These are phyloP conservation scores for Serendipita sp. DNA, from an alignment of 1,284 basidiomycete genomes.

Conservation along the genomic window DNA sequence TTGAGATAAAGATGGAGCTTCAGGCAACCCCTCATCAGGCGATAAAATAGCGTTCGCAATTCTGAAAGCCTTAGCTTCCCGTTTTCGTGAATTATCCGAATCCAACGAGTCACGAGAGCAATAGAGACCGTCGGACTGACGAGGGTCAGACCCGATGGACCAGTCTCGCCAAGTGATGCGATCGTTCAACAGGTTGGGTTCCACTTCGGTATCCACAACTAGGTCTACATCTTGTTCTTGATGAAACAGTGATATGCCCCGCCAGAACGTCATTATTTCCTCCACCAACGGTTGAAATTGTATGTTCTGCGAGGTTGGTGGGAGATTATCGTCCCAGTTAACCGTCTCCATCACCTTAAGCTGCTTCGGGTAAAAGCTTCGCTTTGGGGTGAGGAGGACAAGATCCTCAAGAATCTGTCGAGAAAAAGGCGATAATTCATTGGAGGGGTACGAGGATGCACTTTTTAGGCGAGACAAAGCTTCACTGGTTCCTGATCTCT, in stretches of 20 bases:
- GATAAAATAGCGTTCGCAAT: neutral
- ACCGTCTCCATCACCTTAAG: constrained; percentile 27
- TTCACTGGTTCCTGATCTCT: constrained; percentile 31
- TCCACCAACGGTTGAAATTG: constrained; percentile 18
- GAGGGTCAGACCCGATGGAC: neutral
- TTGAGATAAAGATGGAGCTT: neutral
- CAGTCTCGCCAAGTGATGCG: neutral
- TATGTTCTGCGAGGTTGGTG: constrained; percentile 22
- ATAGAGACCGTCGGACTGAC: neutral
- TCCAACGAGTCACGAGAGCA: neutral
- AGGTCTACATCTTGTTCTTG: neutral
- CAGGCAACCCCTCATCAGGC: neutral
- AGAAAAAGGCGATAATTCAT: constrained; percentile 21
- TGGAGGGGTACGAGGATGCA: constrained; percentile 27
- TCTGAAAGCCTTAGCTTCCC: neutral
- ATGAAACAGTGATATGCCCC: constrained; percentile 17
- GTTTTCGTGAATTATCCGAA: neutral
- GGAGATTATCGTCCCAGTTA: constrained; percentile 21
- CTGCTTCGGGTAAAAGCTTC: constrained; percentile 27
- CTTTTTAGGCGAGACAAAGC: constrained; percentile 28
- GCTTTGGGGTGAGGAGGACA: constrained; percentile 22
- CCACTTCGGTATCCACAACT: neutral
- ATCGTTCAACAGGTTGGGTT: neutral
- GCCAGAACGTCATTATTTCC: constrained; percentile 22
- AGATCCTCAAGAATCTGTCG: constrained; percentile 24